Evolutionary conservation across 306 rosid genomes (phyloP).

Genomic region (Luffa acutangula): DNA sequence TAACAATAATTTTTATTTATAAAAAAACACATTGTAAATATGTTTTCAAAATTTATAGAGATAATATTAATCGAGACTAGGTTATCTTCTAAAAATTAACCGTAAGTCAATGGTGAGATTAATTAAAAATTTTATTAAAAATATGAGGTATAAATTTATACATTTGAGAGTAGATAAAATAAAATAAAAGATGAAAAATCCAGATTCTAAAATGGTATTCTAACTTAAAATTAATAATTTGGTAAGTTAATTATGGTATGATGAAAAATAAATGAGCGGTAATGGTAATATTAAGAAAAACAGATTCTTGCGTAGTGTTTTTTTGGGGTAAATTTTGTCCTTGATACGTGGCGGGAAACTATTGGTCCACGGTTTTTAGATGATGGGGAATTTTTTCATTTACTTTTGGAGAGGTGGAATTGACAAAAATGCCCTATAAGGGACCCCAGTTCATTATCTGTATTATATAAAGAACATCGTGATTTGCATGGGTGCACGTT

Average conservation of each 20-base stretch:
- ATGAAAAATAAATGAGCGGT: background rate
- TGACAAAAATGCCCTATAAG: background rate
- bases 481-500: slow-evolving; percentile 6
- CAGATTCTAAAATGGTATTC: too few relatives aligned
- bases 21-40: too few relatives aligned
- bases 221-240: background rate
- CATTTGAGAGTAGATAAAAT: too few relatives aligned
- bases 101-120: too few relatives aligned
- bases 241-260: background rate
- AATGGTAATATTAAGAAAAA: background rate
- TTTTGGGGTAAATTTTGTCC: background rate
- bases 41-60: too few relatives aligned
- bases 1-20: too few relatives aligned
- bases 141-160: too few relatives aligned
- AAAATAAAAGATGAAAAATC: too few relatives aligned
- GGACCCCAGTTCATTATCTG: background rate
- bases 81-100: too few relatives aligned
- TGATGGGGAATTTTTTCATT: background rate
- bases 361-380: background rate
- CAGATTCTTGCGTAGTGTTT: background rate
- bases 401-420: background rate
- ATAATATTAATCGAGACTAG: too few relatives aligned
- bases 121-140: too few relatives aligned
- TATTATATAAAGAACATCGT: background rate
- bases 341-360: background rate